These are phyloP conservation scores for Kodamaea lidongshanica DNA, from an alignment of 805 yeast species.

Conservation along the genomic window DNA sequence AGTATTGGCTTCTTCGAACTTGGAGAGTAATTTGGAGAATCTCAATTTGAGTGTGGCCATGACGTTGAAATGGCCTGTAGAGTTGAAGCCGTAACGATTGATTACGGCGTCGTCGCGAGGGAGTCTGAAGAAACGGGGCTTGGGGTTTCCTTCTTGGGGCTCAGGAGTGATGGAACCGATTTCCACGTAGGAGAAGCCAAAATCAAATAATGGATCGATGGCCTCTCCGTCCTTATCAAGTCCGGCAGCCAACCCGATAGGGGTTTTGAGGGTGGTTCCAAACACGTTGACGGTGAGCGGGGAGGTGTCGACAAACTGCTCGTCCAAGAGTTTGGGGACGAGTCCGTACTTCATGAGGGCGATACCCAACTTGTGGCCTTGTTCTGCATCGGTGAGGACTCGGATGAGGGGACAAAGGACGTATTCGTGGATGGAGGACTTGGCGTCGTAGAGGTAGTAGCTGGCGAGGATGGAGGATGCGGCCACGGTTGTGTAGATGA, in stretches of 20 bases:
- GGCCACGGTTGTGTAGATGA: slow-evolving; percentile 13
- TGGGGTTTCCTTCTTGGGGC: slow-evolving; percentile 94
- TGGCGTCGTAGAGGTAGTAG: slow-evolving; percentile 62
- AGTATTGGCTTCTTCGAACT: slow-evolving; percentile 15
- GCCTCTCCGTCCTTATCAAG: slow-evolving; percentile 92
- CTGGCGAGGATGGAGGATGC: slow-evolving; percentile 35
- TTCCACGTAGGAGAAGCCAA: slow-evolving; percentile 87
- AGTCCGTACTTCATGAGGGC: slow-evolving; percentile 62
- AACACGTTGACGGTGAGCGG: slow-evolving; percentile 56
- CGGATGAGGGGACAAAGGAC: slow-evolving; percentile 74
- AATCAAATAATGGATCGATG: slow-evolving; percentile 67
- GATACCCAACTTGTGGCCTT: slow-evolving; percentile 76
- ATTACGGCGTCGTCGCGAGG: slow-evolving; percentile 84
- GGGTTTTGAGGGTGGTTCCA: slow-evolving; percentile 62
- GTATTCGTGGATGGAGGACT: slow-evolving; percentile 79
- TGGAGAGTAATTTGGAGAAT: slow-evolving; percentile 36
- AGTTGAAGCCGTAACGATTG: slow-evolving; percentile 92
- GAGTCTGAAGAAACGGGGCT: slow-evolving; percentile 84
- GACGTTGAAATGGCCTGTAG: slow-evolving; percentile 78
- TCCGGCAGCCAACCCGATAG: slow-evolving; percentile 94
- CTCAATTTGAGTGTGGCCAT: slow-evolving; percentile 62
- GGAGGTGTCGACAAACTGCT: slow-evolving; percentile 37
- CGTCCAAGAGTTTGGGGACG: slow-evolving; percentile 54
- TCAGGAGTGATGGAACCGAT: slow-evolving; percentile 89
- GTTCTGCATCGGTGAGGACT: slow-evolving; percentile 69